Conservation (phyloP, 148 eudicot genomes). For the Spergularia marina region DNA sequence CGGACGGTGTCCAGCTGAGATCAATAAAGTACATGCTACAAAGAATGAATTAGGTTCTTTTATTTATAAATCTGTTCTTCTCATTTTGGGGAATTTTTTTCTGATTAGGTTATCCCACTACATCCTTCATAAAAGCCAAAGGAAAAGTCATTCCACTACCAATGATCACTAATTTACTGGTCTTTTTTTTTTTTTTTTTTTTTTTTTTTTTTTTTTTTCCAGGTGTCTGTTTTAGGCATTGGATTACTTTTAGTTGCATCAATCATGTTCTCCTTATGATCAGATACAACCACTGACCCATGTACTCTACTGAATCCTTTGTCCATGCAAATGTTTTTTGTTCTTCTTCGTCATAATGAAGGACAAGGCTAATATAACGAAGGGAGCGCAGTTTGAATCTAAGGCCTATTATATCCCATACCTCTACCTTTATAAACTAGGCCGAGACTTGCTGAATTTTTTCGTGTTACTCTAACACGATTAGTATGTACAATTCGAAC, state of each 20-base stretch:
- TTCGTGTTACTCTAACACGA: no score
- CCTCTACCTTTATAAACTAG: no score
- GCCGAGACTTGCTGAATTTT: no score
- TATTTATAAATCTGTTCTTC: constrained; percentile 21
- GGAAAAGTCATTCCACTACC: constrained; percentile 32
- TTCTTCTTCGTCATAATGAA: no score
- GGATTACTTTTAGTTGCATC: neutral
- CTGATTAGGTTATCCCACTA: constrained; percentile 36
- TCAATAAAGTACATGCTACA: constrained; percentile 21
- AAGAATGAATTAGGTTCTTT: constrained; percentile 37
- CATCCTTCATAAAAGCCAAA: neutral
- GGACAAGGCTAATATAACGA: no score
- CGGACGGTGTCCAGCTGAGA: constrained; percentile 33
- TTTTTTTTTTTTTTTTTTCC: no score
- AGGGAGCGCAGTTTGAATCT: no score
- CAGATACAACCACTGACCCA: constrained; percentile 8
- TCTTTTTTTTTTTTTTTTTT: no score
- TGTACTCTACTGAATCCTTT: constrained; percentile 18
- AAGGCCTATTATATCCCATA: no score
- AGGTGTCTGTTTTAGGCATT: constrained; percentile 15
- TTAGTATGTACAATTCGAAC: neutral
- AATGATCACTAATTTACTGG: constrained; percentile 11
- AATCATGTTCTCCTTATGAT: neutral
- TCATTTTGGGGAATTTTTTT: constrained; percentile 26
- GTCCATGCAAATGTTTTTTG: constrained; percentile 15